phyloP scores from a whole-genome alignment of 305 asterid species.

The Galium porrigens region DNA sequence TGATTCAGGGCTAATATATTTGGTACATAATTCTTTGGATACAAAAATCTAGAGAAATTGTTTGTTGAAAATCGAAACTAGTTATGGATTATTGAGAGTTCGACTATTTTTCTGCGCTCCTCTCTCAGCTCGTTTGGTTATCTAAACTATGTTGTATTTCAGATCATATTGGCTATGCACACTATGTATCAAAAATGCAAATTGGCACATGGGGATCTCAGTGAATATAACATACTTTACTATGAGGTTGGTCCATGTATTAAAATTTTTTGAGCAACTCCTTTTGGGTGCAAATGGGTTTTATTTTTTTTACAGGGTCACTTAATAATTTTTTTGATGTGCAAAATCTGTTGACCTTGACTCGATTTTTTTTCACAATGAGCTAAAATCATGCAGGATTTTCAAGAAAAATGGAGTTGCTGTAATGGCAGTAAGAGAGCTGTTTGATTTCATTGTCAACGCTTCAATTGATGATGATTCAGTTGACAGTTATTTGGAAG shows the following conservation, averaged over 20 bases:
- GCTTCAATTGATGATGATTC: slow-evolving; percentile 62
- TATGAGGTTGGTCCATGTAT: slow-evolving; percentile 36
- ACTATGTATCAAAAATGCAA: slow-evolving; percentile 79
- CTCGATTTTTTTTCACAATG: slow-evolving; percentile 41
- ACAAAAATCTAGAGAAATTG: background rate
- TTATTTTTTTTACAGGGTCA: slow-evolving; percentile 46
- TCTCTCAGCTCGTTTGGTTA: background rate
- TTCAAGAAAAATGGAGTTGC: slow-evolving; percentile 83
- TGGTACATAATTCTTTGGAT: background rate
- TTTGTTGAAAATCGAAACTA: background rate
- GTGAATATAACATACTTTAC: slow-evolving; percentile 82
- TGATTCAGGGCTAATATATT: background rate
- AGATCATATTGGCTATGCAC: slow-evolving; percentile 69
- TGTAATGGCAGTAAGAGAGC: slow-evolving; percentile 71
- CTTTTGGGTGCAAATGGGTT: background rate
- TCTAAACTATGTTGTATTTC: slow-evolving; percentile 9
- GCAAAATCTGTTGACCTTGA: slow-evolving; percentile 88
- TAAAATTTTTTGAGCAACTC: background rate
- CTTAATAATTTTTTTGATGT: slow-evolving; percentile 81
- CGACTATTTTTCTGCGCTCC: too few relatives aligned
- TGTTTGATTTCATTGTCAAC: slow-evolving; percentile 80
- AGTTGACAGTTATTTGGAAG: slow-evolving; percentile 71
- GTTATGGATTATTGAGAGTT: too few relatives aligned
- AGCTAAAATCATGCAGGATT: slow-evolving; percentile 39
- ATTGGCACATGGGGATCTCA: slow-evolving; percentile 88